Conservation (phyloP, 148 eudicot genomes). For the Pouteria glomerata region DNA sequence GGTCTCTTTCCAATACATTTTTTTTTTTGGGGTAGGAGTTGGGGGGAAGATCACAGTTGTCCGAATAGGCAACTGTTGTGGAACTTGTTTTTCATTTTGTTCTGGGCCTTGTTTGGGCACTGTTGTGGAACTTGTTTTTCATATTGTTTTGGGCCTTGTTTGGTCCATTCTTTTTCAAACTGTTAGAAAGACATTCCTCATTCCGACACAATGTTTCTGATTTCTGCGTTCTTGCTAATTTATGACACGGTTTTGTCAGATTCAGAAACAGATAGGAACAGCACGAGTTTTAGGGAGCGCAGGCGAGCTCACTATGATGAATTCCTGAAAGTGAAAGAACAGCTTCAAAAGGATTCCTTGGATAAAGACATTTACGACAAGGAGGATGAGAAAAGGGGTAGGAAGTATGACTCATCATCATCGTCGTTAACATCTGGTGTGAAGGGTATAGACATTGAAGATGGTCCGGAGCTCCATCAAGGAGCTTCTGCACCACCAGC, state of each 20-base stretch:
- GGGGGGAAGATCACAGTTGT: not conserved
- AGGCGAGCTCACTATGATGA: constrained; percentile 84
- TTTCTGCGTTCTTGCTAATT: not conserved
- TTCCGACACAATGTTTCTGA: not conserved
- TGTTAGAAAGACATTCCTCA: not conserved
- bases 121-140: too few relatives aligned
- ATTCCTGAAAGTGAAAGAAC: constrained; percentile 74
- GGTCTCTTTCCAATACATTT: not conserved
- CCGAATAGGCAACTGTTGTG: not conserved
- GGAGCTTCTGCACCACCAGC: constrained; percentile 4
- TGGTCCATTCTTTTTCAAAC: not conserved
- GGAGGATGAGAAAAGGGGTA: constrained; percentile 22
- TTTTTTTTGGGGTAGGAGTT: not conserved
- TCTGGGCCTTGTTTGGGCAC: too few relatives aligned
- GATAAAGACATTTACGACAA: constrained; percentile 50
- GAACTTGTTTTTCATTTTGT: not conserved
- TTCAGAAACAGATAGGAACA: constrained; percentile 47
- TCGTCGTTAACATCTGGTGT: constrained; percentile 33
- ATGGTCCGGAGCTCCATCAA: not conserved
- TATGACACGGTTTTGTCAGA: constrained; percentile 23
- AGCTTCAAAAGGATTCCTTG: constrained; percentile 50
- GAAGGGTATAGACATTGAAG: constrained; percentile 36
- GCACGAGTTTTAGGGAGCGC: constrained; percentile 59
- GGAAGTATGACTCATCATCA: constrained; percentile 34
- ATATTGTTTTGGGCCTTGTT: not conserved